phyloP scores from a whole-genome alignment of 495 filamentous ascomycete species.

The Physcia stellaris region DNA sequence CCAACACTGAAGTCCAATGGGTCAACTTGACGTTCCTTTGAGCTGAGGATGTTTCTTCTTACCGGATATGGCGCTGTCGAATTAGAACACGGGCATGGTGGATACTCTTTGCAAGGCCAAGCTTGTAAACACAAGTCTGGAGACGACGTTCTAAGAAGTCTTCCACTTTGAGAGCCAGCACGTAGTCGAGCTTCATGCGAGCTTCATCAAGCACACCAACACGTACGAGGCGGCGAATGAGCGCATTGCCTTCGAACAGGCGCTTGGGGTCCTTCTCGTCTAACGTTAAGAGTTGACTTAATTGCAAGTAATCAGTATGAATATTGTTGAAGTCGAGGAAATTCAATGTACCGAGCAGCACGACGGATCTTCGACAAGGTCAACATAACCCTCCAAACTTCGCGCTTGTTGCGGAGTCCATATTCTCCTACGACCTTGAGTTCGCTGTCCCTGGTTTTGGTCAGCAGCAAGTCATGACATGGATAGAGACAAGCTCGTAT shows the following conservation, averaged over 20 bases:
- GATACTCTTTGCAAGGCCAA: conserved; percentile 98
- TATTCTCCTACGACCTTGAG: conserved; percentile 99
- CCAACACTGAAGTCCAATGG: conserved; percentile 46
- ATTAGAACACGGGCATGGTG: conserved; percentile 99
- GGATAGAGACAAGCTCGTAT: conserved; percentile 91
- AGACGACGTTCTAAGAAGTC: conserved; percentile 99
- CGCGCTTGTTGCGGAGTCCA: conserved; percentile 98
- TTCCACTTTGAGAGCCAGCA: conserved; percentile 92
- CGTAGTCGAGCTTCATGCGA: conserved; percentile 99
- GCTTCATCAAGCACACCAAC: conserved; percentile 99
- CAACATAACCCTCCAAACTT: conserved; percentile 98
- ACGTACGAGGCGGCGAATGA: conserved; percentile 99
- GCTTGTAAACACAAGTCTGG: conserved; percentile 99
- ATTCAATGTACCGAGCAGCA: conserved; percentile 75
- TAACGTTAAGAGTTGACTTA: conserved; percentile 95
- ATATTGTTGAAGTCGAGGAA: conserved; percentile 1
- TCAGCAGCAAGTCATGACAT: conserved; percentile 58
- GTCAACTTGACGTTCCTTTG: background rate
- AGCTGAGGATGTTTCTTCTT: conserved; percentile 9
- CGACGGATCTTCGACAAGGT: conserved; percentile 99
- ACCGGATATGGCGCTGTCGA: conserved; percentile 96
- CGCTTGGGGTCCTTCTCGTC: conserved; percentile 99
- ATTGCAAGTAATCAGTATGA: conserved; percentile 10
- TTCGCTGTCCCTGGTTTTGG: conserved; percentile 77
- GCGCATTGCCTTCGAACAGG: conserved; percentile 98